Conservation (phyloP, 23 red algal genomes). For the Gracilariopsis chorda region DNA sequence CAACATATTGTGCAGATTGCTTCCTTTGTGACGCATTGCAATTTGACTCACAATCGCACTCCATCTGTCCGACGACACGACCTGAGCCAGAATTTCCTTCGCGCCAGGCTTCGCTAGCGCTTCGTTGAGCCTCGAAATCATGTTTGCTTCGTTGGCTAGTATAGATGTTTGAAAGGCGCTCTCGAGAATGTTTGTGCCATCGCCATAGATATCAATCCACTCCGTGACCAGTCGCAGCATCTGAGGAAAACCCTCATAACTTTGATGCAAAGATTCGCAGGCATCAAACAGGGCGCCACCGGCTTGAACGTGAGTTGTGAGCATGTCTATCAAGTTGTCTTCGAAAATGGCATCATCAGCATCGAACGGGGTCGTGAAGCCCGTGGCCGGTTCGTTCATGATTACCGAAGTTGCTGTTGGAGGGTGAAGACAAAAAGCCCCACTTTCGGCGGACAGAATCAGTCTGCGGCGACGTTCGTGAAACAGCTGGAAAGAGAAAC, state of each 20-base stretch:
- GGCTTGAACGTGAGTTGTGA: neutral
- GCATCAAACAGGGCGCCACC: neutral
- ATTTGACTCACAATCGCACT: slow-evolving; percentile 3
- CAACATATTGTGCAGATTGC: slow-evolving; percentile 15
- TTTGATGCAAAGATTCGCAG: slow-evolving; percentile 8
- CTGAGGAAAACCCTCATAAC: slow-evolving; percentile 25
- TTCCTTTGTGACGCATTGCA: slow-evolving; percentile 17
- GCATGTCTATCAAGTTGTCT: neutral
- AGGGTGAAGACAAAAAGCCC: too few species aligned
- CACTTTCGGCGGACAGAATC: too few species aligned
- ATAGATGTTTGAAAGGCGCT: slow-evolving; percentile 18
- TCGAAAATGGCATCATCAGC: slow-evolving; percentile 22
- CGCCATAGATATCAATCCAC: slow-evolving; percentile 16
- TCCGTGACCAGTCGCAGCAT: slow-evolving; percentile 26
- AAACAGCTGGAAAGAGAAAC: too few species aligned
- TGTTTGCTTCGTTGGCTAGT: slow-evolving; percentile 9
- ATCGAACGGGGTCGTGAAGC: too few species aligned
- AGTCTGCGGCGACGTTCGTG: too few species aligned
- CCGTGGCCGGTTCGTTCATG: too few species aligned
- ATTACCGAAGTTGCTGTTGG: too few species aligned
- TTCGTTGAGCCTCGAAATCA: slow-evolving; percentile 25
- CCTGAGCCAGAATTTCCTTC: neutral
- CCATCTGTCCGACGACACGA: slow-evolving; percentile 13
- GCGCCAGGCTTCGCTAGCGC: neutral
- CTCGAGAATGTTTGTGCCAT: slow-evolving; percentile 11